Evolutionary conservation across 2,329 filamentous ascomycete species (phyloP).

Genomic region (Xylariaceae sp.): DNA sequence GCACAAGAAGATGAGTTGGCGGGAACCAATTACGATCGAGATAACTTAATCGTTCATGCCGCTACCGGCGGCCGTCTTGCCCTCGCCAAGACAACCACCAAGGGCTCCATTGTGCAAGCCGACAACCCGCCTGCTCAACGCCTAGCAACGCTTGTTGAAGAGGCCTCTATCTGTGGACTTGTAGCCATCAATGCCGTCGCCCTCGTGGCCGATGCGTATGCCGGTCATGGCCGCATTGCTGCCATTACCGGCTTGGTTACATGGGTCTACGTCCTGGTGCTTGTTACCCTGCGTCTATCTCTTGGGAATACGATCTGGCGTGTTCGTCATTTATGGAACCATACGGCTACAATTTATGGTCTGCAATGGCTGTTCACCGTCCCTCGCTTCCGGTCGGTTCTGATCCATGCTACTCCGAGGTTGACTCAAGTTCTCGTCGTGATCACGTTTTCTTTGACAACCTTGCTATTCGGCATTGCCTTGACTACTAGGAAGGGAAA

Average conservation of each 20-base stretch:
- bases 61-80: constrained; percentile 48
- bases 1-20: constrained; percentile 42
- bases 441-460: constrained; percentile 67
- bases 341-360: constrained; percentile 79
- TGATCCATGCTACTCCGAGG: constrained; percentile 68
- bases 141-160: constrained; percentile 65
- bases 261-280: constrained; percentile 75
- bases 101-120: constrained; percentile 61
- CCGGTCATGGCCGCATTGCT: constrained; percentile 51
- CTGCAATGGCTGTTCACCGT: constrained; percentile 73
- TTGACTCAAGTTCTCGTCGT: constrained; percentile 61
- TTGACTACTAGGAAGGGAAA: constrained; percentile 86
- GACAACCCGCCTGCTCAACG: constrained; percentile 71
- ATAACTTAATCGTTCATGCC: constrained; percentile 47
- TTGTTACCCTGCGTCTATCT: constrained; percentile 67
- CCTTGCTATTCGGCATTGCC: constrained; percentile 68
- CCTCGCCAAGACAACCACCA: constrained; percentile 56
- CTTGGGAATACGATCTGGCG: constrained; percentile 59
- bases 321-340: constrained; percentile 79
- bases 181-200: constrained; percentile 63
- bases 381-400: constrained; percentile 74
- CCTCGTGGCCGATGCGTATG: constrained; percentile 56
- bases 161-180: constrained; percentile 65
- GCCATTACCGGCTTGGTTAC: constrained; percentile 62
- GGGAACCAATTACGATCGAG: constrained; percentile 54